phyloP scores from a whole-genome alignment of 2,329 filamentous ascomycete species.

The Rhynchosporium agropyri region DNA sequence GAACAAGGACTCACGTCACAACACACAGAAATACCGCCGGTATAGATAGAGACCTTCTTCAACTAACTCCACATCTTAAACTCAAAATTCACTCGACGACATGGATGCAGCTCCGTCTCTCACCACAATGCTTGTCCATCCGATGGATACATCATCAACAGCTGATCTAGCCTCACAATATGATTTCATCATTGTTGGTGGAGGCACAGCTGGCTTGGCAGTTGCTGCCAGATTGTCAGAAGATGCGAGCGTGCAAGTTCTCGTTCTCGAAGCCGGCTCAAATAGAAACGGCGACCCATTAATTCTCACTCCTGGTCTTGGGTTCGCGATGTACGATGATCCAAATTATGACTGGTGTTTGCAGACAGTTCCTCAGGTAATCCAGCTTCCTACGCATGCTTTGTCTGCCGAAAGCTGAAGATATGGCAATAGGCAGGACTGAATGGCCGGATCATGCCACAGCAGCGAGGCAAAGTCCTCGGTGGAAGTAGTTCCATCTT shows the following conservation, averaged over 20 bases:
- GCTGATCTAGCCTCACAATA: constrained; percentile 16
- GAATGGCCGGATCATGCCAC: constrained; percentile 26
- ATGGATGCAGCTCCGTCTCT: background rate
- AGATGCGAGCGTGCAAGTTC: constrained; percentile 48
- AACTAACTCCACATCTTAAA: too few species aligned
- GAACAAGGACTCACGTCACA: too few species aligned
- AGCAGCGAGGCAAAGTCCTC: constrained; percentile 43
- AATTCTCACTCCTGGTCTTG: constrained; percentile 44
- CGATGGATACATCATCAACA: background rate
- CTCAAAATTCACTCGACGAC: background rate
- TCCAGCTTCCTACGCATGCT: constrained; percentile 18
- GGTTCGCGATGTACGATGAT: constrained; percentile 40
- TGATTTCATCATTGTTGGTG: constrained; percentile 27
- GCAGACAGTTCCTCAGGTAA: constrained; percentile 43
- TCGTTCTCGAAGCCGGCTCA: constrained; percentile 51
- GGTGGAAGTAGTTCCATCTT: constrained; percentile 45
- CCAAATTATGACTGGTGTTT: constrained; percentile 46
- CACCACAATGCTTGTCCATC: background rate
- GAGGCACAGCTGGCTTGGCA: constrained; percentile 51
- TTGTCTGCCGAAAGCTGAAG: constrained; percentile 16
- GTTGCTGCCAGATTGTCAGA: constrained; percentile 55
- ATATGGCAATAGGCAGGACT: constrained; percentile 22
- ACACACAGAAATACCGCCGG: too few species aligned
- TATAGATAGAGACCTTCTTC: background rate
- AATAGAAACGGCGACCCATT: constrained; percentile 43